Conservation (phyloP, 1,284 basidiomycete genomes). For the Microbotryum intermedium region DNA sequence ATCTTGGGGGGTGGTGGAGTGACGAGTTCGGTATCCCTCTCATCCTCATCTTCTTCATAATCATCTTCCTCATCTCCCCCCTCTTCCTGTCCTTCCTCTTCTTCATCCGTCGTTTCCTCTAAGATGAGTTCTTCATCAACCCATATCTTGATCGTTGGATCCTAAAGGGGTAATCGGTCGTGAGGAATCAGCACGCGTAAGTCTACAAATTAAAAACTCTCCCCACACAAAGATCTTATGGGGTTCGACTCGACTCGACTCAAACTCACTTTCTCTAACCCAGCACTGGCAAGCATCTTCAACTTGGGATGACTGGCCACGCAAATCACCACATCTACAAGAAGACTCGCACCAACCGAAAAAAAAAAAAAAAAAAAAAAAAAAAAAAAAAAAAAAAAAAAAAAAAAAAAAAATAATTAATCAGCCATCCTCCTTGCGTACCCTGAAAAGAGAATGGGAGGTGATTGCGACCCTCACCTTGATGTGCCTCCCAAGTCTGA, state of each 20-base stretch:
- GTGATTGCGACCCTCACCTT: constrained; percentile 48
- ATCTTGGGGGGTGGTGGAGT: too few relatives aligned
- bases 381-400: neutral
- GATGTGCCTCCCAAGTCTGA: constrained; percentile 67
- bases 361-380: neutral
- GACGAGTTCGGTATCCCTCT: too few relatives aligned
- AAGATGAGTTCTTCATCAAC: neutral
- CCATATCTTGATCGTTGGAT: constrained; percentile 27
- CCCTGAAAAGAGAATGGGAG: neutral
- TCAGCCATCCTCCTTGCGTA: constrained; percentile 20
- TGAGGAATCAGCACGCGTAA: neutral
- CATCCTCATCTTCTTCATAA: too few relatives aligned
- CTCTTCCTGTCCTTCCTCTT: neutral
- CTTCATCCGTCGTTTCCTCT: neutral
- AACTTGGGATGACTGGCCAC: constrained; percentile 43
- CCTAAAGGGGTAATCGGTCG: constrained; percentile 5
- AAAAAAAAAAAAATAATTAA: too few relatives aligned
- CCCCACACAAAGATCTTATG: too few relatives aligned
- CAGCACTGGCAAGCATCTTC: constrained; percentile 24
- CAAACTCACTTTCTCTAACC: constrained; percentile 18
- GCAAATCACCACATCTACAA: constrained; percentile 65
- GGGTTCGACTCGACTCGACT: too few relatives aligned
- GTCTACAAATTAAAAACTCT: too few relatives aligned
- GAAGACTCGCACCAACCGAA: too few relatives aligned
- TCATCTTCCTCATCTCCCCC: too few relatives aligned